A percentile compares a stretch with the other conserved stretches of the same genome.
phyloP scores from a whole-genome alignment of 1,284 basidiomycete species.

The Papiliotrema nemorosa region DNA sequence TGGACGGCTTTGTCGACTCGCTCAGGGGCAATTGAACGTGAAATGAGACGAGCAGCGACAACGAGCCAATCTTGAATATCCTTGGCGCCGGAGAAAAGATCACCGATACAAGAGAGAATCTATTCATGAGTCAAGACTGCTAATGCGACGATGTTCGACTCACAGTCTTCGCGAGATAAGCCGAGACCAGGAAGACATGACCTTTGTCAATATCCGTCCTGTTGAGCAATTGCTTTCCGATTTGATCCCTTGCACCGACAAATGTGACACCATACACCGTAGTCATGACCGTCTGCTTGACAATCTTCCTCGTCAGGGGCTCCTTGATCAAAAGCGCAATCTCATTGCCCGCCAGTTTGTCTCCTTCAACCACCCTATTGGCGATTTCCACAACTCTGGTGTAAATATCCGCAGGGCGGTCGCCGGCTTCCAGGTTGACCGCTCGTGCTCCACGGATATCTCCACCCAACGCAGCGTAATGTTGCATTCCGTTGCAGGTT shows the following conservation, averaged over 20 bases:
- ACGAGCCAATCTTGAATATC: constrained; percentile 91
- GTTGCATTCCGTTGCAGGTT: constrained; percentile 97
- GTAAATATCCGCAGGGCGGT: constrained; percentile 93
- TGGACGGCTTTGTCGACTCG: constrained; percentile 59
- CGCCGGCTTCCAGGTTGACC: constrained; percentile 84
- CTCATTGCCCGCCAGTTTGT: constrained; percentile 55
- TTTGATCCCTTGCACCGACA: constrained; percentile 91
- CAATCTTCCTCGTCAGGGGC: constrained; percentile 87
- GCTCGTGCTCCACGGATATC: constrained; percentile 85
- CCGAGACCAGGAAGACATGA: constrained; percentile 68
- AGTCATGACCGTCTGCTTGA: constrained; percentile 99
- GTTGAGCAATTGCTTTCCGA: constrained; percentile 81
- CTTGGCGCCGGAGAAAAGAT: constrained; percentile 88
- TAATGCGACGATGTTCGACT: not conserved
- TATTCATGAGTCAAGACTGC: constrained; percentile 33
- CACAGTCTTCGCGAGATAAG: constrained; percentile 77
- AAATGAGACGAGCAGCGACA: constrained; percentile 73
- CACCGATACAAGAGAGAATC: constrained; percentile 80
- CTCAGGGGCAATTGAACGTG: constrained; percentile 78
- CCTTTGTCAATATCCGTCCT: constrained; percentile 70
- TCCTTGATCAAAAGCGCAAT: constrained; percentile 67
- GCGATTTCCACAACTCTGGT: constrained; percentile 76
- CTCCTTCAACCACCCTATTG: constrained; percentile 52
- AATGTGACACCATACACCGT: constrained; percentile 98
- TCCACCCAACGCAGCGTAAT: constrained; percentile 96